Evolutionary conservation across 1,284 basidiomycete genomes (phyloP).

Genomic region (Meripilus lineatus): DNA sequence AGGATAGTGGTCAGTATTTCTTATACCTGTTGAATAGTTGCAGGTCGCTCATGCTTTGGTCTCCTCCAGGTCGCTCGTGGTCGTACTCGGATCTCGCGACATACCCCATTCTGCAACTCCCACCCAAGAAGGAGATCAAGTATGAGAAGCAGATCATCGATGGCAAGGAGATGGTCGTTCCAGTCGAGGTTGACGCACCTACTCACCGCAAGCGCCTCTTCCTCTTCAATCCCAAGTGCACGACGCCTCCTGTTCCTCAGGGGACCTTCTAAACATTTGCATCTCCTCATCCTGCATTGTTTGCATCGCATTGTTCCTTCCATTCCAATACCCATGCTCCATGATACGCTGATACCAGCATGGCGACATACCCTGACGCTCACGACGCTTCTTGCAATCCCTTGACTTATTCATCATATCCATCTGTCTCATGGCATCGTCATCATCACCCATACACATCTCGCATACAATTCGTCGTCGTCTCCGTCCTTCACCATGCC

Average conservation of each 20-base stretch:
- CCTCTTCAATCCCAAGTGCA: conserved; percentile 37
- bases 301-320: background rate
- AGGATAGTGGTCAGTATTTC: conserved; percentile 2
- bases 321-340: background rate
- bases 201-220: conserved; percentile 43
- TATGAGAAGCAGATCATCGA: conserved; percentile 42
- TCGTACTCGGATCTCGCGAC: conserved; percentile 62
- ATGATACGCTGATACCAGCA: background rate
- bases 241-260: background rate
- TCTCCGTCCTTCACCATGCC: background rate
- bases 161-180: conserved; percentile 50
- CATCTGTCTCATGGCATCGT: background rate
- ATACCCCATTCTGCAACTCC: conserved; percentile 58
- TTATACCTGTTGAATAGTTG: too few relatives aligned
- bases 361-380: background rate
- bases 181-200: conserved; percentile 31
- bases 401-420: background rate
- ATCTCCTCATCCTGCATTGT: background rate
- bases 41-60: conserved; percentile 11
- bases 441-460: background rate
- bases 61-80: conserved; percentile 52
- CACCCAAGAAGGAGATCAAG: conserved; percentile 48
- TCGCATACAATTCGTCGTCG: background rate
- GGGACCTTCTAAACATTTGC: background rate
- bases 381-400: background rate